Evolutionary conservation across 768 basidiomycete species (phyloP), one percentile per base, ranked within the genome.

Genomic region (Rhizopogon roseolus): DNA sequence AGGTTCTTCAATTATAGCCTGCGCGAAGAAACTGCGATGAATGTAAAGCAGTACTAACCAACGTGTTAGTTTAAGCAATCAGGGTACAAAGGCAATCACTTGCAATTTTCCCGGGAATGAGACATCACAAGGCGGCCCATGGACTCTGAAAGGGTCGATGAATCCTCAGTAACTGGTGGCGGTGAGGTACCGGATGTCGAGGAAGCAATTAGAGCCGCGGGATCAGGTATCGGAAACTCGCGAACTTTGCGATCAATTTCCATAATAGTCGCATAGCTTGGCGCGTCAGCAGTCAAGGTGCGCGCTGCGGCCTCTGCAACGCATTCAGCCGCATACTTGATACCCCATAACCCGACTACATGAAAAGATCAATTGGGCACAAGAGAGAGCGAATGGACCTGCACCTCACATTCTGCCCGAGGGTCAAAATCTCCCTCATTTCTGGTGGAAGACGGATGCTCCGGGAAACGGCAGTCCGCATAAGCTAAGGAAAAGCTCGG

Each of bases 21-120:
- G 82, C 0, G 86, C 85, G 55, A 88, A 87, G 72, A 85, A 88
- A 54, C 76, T 76, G 25, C 85, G 76, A 59, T 85, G 84, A 32
- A 87, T 78, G 62, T 82, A 82, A 62, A 85, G 72, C 16, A 85
- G 70, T 19, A 82, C 84, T 84, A 49, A 0, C 37, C 29, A 50
- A 56, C 27, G 25, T 17, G 29, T 27, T 40, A 55, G 42, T 39
- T 22, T 22, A 14, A 19, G 39, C 46, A 46, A 43, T 28, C 39
- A 29, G 19, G 0, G 6, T 22, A 3, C 51, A 32, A 29, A 16
- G 34, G 13, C 6, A 40, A 52, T 54, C 43, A 64, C 72, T 70
- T 41, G 75, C 73, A 58, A 14, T 71, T 59, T 65, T 74, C 74
- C 19, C 66, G 61, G 5, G 62, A 53, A 46, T 76, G 67, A 9